Conservation (phyloP, 2,329 filamentous ascomycete genomes). For the Curvularia verruculosa region DNA sequence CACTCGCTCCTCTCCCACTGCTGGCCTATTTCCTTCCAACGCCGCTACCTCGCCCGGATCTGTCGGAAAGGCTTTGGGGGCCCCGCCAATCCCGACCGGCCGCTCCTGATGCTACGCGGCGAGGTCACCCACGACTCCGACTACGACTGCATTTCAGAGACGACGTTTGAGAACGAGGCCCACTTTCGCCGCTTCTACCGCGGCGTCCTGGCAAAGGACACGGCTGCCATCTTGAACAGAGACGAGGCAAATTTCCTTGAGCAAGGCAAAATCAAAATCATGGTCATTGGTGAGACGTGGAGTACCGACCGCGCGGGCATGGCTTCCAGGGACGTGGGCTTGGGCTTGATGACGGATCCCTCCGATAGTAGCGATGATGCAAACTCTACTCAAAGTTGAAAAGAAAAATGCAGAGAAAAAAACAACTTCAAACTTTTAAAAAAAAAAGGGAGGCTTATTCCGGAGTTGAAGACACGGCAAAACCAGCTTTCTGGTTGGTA, state of each 20-base stretch:
- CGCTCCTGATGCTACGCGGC: slow-evolving; percentile 32
- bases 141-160: slow-evolving; percentile 36
- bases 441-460: no score
- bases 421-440: no score
- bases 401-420: no score
- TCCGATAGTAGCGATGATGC: slow-evolving; percentile 26
- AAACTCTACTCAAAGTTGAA: slow-evolving; percentile 20
- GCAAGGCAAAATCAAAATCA: slow-evolving; percentile 24
- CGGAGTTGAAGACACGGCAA: no score
- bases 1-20: slow-evolving; percentile 24
- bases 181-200: slow-evolving; percentile 37
- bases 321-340: slow-evolving; percentile 14
- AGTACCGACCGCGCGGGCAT: slow-evolving; percentile 21
- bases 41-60: slow-evolving; percentile 37
- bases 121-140: slow-evolving; percentile 30
- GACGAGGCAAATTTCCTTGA: slow-evolving; percentile 37
- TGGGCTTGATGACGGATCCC: slow-evolving; percentile 9
- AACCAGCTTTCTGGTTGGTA: background rate
- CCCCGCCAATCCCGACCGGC: slow-evolving; percentile 31
- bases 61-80: slow-evolving; percentile 35
- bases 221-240: slow-evolving; percentile 25
- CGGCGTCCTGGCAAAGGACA: slow-evolving; percentile 30
- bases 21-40: slow-evolving; percentile 32
- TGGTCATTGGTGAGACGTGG: slow-evolving; percentile 38
- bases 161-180: slow-evolving; percentile 32